Evolutionary conservation across 2,329 filamentous ascomycete genomes (phyloP), one percentile per base, ranked within the genome.

Genomic region (Pyrenophora tritici-repentis): DNA sequence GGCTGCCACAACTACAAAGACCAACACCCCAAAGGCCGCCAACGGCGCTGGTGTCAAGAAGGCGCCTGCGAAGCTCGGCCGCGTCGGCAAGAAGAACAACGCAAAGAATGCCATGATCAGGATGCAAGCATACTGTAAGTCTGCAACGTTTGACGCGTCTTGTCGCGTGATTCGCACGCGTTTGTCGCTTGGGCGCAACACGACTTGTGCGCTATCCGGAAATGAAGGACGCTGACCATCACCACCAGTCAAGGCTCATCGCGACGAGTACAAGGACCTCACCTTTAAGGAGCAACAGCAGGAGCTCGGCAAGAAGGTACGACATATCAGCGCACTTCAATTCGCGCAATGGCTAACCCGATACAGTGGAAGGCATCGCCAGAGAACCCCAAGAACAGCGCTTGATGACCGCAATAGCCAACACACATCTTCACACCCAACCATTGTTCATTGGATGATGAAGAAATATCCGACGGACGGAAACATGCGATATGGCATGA

Each of bases 121-220:
- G 57, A 73, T 73, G 70, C 70, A 73, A 49, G 63, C 61, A 24
- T 73, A 59, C 59, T 72, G 71, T 73, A 49, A 60, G 71, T 70
- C 16, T 12, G 12, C 18, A 17, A 20, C 16, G 3, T 43, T 53
- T 42, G 40, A 59, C 64, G 61, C 60, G 59, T 60, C 40, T 37
- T 29, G 34, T 48, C 44, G 46, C 59, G 50, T 55, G 43, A 57
- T 47, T 34, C 8, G 18, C 24, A 64, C 62, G 59, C 57, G 59
- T 29, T 29, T 6, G 8, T 17, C 31, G 39, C 42, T 16, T 20
- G 20, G 14, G n/a, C 35, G 38, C 39, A 36, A 16, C 16, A 24
- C 33, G 7, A 10, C 16, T n/a, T 29, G 35, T 22, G 39, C 29
- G 26, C 33, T 14, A 16, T 8, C 4, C 20, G 37, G 47, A 12